Evolutionary conservation across 345 rosid genomes (phyloP), one percentile per base, ranked within the genome.

Genomic region (Isatis tinctoria): DNA sequence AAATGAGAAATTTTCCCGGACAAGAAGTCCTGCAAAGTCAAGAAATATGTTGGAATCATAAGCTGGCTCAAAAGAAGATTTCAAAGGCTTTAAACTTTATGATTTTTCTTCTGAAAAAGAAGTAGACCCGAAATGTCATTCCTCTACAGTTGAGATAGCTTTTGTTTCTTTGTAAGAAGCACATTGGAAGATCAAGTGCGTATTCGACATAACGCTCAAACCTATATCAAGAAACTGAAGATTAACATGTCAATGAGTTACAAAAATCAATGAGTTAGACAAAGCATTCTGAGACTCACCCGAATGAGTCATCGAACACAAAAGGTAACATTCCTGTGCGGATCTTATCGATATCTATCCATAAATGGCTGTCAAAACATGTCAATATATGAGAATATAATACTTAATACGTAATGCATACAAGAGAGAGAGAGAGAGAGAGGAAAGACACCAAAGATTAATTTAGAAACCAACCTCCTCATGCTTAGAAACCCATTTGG

Each of bases 401-500:
- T n/a, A n/a, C n/a, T n/a, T n/a, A n/a, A n/a, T n/a, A n/a, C n/a
- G n/a, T n/a, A 33, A 52, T 51, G 12, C 6, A 10, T 1, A 33
- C 9, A 33, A 33, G n/a, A 51, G 30, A n/a, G n/a, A n/a, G n/a
- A n/a, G n/a, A n/a, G n/a, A n/a, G n/a, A n/a, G n/a, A 14, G 9
- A 32, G 8, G 32, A 2, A 26, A 3, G 11, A 35, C 39, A 48
- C 13, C 56, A 22, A 49, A 49, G 14, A 43, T 27, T 47, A 26
- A 37, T 16, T 41, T 72, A 36, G 28, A 17, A 26, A 49, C 16
- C 20, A 60, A 93, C 98, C 98, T 94, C 80, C 97, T 86, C 84
- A 85, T 82, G 85, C 96, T 94, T 72, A 94, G 87, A 83, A 79
- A 91, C 73, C 97, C 98, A 75, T 89, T 94, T 70, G 91, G 96